phyloP scores from a whole-genome alignment of 495 filamentous ascomycete species.

The Letharia columbiana region DNA sequence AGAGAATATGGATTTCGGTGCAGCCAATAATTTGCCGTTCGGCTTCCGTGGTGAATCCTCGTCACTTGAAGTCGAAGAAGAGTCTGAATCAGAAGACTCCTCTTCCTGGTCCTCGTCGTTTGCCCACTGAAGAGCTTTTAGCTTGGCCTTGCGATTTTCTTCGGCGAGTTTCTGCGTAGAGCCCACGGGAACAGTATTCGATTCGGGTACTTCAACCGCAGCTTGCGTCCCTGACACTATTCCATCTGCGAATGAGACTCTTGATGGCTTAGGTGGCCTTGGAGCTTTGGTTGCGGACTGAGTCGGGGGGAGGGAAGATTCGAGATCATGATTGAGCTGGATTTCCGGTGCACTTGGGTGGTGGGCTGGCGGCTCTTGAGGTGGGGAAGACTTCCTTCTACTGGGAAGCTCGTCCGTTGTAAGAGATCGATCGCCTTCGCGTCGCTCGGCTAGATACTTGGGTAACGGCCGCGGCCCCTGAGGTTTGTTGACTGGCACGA shows the following conservation, averaged over 20 bases:
- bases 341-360: neutral
- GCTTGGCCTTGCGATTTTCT: conserved; percentile 27
- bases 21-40: conserved; percentile 9
- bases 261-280: neutral
- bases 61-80: neutral
- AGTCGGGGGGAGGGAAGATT: neutral
- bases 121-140: conserved; percentile 26
- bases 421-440: conserved; percentile 10
- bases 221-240: neutral
- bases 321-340: neutral
- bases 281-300: neutral
- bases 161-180: conserved; percentile 14
- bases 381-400: neutral
- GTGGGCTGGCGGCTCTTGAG: neutral
- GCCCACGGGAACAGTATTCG: neutral
- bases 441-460: conserved; percentile 22
- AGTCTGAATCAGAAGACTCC: conserved; percentile 6
- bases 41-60: neutral
- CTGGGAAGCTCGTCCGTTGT: neutral
- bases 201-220: neutral
- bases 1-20: conserved; percentile 22
- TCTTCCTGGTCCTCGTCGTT: conserved; percentile 5
- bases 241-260: neutral
- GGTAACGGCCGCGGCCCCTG: conserved; percentile 34
- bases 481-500: conserved; percentile 38